These are phyloP conservation scores for Metarhizium humberi DNA, from an alignment of 2,329 filamentous ascomycete genomes.

Conservation along the genomic window DNA sequence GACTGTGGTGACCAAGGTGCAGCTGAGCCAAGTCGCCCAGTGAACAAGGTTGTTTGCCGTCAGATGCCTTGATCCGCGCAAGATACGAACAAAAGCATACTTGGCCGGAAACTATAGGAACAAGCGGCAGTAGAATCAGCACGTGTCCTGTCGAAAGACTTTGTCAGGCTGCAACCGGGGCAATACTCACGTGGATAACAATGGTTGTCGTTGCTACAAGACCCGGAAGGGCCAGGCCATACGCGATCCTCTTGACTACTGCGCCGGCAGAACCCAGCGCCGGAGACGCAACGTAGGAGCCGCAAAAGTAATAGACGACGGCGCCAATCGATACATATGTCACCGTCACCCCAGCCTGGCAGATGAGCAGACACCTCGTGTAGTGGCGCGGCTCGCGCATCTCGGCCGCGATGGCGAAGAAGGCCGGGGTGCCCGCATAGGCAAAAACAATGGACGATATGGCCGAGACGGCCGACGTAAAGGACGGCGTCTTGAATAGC, in stretches of 20 bases:
- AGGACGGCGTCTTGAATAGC: conserved; percentile 19
- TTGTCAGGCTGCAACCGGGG: neutral
- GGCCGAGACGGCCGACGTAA: conserved; percentile 19
- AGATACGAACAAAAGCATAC: conserved; percentile 19
- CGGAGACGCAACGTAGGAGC: conserved; percentile 35
- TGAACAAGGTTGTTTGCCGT: conserved; percentile 15
- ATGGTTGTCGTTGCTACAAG: conserved; percentile 18
- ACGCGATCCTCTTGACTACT: conserved; percentile 32
- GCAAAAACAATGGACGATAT: conserved; percentile 26
- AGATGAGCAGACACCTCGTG: conserved; percentile 16
- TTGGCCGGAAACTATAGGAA: conserved; percentile 10
- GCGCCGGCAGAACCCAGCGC: conserved; percentile 35
- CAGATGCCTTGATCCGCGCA: conserved; percentile 20
- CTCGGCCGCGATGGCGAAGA: conserved; percentile 22
- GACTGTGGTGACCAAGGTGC: conserved; percentile 10
- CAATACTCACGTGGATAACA: conserved; percentile 16
- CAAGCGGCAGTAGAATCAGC: neutral
- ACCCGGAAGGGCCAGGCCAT: conserved; percentile 27
- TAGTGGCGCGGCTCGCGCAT: conserved; percentile 22
- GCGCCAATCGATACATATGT: conserved; percentile 23
- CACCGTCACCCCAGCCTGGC: conserved; percentile 17
- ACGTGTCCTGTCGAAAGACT: neutral
- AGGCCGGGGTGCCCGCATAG: conserved; percentile 26
- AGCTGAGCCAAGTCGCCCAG: conserved; percentile 20
- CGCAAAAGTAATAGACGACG: conserved; percentile 37